Conservation (phyloP, 148 eudicot species). For the Fagopyrum tataricum region DNA sequence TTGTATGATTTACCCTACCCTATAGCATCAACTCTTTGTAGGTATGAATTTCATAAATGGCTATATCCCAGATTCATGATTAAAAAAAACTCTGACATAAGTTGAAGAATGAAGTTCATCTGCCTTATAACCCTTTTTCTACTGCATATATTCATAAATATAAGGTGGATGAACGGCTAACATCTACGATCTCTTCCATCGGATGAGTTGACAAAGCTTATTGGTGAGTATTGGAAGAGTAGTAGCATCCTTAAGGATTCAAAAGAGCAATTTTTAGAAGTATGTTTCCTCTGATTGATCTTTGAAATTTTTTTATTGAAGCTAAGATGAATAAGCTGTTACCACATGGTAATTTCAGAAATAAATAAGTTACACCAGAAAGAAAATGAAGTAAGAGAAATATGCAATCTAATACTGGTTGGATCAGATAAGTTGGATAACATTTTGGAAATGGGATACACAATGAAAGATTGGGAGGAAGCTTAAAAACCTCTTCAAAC, state of each 20-base stretch:
- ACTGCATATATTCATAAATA: slow-evolving; percentile 13
- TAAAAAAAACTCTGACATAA: too few relatives aligned
- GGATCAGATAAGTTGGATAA: too few relatives aligned
- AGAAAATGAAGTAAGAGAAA: too few relatives aligned
- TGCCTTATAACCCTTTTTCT: slow-evolving; percentile 16
- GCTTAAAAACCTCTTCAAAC: not conserved
- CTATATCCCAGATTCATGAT: too few relatives aligned
- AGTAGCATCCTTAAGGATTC: slow-evolving; percentile 60
- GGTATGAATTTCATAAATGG: not conserved
- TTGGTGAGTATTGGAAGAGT: slow-evolving; percentile 80
- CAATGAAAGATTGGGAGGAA: not conserved
- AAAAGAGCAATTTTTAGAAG: slow-evolving; percentile 64
- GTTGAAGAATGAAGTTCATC: too few relatives aligned
- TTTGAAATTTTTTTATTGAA: too few relatives aligned
- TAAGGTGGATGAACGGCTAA: slow-evolving; percentile 99
- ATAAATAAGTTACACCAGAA: too few relatives aligned
- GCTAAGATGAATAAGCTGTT: too few relatives aligned
- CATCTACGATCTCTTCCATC: slow-evolving; percentile 74
- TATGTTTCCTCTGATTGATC: slow-evolving; percentile 20
- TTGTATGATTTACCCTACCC: not conserved
- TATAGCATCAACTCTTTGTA: not conserved
- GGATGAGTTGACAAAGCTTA: slow-evolving; percentile 49
- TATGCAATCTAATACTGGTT: too few relatives aligned
- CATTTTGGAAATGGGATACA: not conserved
- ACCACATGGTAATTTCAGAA: too few relatives aligned